Percentiles rank a stretch among this genome's conserved stretches.
Evolutionary conservation across 2,329 filamentous ascomycete species (phyloP).

Genomic region (Trichophyton schoenleinii): DNA sequence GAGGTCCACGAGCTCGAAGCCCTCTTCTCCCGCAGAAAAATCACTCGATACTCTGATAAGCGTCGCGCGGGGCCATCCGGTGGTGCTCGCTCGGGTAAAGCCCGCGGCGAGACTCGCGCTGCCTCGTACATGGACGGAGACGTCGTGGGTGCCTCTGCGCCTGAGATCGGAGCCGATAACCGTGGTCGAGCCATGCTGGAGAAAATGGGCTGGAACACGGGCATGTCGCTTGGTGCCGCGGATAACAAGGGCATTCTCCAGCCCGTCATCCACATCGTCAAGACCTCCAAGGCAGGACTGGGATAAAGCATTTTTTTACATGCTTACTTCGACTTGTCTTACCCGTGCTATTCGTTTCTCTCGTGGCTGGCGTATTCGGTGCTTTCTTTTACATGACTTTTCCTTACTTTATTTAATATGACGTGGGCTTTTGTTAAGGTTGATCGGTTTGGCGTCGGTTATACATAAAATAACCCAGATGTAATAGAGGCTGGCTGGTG

Average conservation of each 20-base stretch:
- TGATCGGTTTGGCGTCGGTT: no score
- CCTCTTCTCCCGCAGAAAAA: conserved; percentile 24
- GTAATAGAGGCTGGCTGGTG: no score
- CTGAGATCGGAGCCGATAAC: conserved; percentile 71
- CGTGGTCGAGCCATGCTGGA: conserved; percentile 77
- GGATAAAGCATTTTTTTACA: conserved; percentile 33
- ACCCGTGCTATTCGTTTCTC: background rate
- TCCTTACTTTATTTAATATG: no score
- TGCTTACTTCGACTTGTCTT: no score
- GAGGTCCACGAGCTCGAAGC: conserved; percentile 37
- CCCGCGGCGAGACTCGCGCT: conserved; percentile 30
- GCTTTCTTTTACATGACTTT: no score
- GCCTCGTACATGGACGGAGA: conserved; percentile 69
- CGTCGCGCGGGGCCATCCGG: background rate
- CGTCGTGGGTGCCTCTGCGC: conserved; percentile 70
- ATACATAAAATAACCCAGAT: no score
- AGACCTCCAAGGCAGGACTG: conserved; percentile 71
- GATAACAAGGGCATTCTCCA: conserved; percentile 83
- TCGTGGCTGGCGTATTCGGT: background rate
- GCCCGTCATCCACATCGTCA: conserved; percentile 77
- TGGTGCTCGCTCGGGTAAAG: conserved; percentile 19
- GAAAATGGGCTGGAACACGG: conserved; percentile 93
- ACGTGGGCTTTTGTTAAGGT: no score
- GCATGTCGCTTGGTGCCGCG: conserved; percentile 65
- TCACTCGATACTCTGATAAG: background rate